Evolutionary conservation across 202 grass and related monocot species (phyloP), one percentile per base, ranked within the genome.

Genomic region (Saccharum hybrid): DNA sequence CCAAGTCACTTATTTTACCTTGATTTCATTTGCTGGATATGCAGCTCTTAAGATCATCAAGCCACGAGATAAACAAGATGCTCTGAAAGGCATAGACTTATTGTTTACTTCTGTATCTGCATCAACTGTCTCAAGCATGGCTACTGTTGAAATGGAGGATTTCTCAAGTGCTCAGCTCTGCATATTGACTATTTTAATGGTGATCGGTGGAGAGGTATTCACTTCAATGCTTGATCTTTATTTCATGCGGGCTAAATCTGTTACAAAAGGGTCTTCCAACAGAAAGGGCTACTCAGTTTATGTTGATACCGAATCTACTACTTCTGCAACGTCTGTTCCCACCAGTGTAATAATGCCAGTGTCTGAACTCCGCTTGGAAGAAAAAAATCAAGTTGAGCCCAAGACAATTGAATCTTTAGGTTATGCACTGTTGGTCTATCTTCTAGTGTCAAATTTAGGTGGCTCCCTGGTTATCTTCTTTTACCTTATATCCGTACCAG

Each of bases 91-190:
- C 49, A 76, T 94, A 36, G 90, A 97, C 36, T 54, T 97, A 56
- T 72, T 91, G 52, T 97, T 97, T 72, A 91, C 85, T 49, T 87
- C 88, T 28, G 79, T 92, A 14, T 97, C 92, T 11, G 78, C 92
- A 72, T 46, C 91, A 63, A 97, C 92, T 41, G 94, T 97, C 52
- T 97, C 92, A 43, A 87, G 94, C 78, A 94, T 97, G 84, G 46
- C 46, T 39, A 88, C 88, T 31, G 82, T 94, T 61, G 90, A 94
- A 92, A 97, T 97, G 79, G 90, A 97, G 88, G 76, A 83, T 43
- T 89, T 97, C 63, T 92, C 90, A 28, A 87, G 75, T 33, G 16
- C 68, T 23, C 94, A 97, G 22, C 78, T 94, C 30, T 87, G 80
- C 76, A 40, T 94, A 66, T 79, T 94, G 30, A 84, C 83, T 45